Percentiles rank a stretch among this genome's conserved stretches.
Evolutionary conservation across 192 early-diverging fungal species (phyloP).

Genomic region (Linnemannia zychae): DNA sequence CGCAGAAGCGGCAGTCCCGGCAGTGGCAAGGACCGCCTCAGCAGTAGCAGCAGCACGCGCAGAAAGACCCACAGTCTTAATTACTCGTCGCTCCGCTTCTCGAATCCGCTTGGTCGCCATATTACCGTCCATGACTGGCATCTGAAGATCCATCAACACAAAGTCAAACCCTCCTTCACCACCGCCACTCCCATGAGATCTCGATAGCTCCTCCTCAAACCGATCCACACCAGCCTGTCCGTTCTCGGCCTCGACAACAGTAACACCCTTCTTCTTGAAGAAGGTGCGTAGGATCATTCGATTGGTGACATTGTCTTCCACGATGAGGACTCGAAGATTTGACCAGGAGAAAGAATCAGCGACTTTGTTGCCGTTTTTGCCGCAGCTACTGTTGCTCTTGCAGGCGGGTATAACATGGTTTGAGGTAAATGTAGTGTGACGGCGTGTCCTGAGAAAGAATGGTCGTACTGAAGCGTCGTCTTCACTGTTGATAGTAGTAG

Average conservation of each 20-base stretch:
- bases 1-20: no score
- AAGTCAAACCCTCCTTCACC: slow-evolving; percentile 40
- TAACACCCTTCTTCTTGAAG: slow-evolving; percentile 45
- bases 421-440: not conserved
- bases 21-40: not conserved
- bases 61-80: not conserved
- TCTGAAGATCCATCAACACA: slow-evolving; percentile 61
- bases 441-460: not conserved
- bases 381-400: no score
- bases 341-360: not conserved
- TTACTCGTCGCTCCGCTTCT: slow-evolving; percentile 41
- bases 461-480: no score
- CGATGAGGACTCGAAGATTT: slow-evolving; percentile 49
- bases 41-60: not conserved
- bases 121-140: slow-evolving; percentile 62
- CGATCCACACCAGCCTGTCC: slow-evolving; percentile 52
- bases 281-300: slow-evolving; percentile 55
- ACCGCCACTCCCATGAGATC: slow-evolving; percentile 2
- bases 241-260: slow-evolving; percentile 56
- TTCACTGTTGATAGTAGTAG: no score
- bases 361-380: not conserved
- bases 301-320: slow-evolving; percentile 58
- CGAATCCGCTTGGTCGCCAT: slow-evolving; percentile 56
- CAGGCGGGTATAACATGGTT: not conserved
- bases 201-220: slow-evolving; percentile 42